Conservation (phyloP, 2,329 filamentous ascomycete genomes). For the Botrytis tulipae region DNA sequence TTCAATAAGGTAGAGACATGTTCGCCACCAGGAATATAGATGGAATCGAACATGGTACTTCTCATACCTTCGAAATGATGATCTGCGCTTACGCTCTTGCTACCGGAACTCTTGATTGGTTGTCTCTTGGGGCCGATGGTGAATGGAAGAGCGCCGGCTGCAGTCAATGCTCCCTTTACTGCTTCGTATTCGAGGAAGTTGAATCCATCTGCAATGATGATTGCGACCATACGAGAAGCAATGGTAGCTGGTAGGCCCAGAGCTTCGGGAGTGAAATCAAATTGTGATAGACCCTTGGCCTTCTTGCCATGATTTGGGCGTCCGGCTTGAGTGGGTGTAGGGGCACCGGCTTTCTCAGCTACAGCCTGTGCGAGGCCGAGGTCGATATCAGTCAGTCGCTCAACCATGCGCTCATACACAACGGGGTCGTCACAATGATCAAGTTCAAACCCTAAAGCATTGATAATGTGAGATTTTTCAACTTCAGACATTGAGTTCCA, state of each 20-base stretch:
- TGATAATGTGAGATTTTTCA: slow-evolving; percentile 63
- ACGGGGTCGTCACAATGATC: slow-evolving; percentile 79
- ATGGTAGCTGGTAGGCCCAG: slow-evolving; percentile 57
- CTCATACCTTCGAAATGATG: slow-evolving; percentile 79
- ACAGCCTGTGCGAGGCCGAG: slow-evolving; percentile 66
- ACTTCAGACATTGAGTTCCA: slow-evolving; percentile 70
- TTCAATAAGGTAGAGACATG: slow-evolving; percentile 61
- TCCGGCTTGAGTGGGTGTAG: slow-evolving; percentile 51
- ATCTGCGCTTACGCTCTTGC: slow-evolving; percentile 61
- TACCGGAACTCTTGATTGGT: slow-evolving; percentile 47
- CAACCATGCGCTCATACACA: slow-evolving; percentile 69
- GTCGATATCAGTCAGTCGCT: slow-evolving; percentile 71
- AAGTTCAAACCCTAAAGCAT: slow-evolving; percentile 67
- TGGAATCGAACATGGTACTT: slow-evolving; percentile 76
- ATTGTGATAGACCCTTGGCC: slow-evolving; percentile 65
- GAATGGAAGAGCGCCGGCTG: slow-evolving; percentile 64
- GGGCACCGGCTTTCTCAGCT: slow-evolving; percentile 66
- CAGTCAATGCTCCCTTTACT: slow-evolving; percentile 61
- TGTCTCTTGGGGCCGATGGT: slow-evolving; percentile 70
- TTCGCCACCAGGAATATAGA: slow-evolving; percentile 73
- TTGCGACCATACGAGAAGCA: slow-evolving; percentile 67
- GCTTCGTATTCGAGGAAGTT: slow-evolving; percentile 64
- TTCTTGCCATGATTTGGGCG: slow-evolving; percentile 65
- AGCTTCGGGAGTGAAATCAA: slow-evolving; percentile 60
- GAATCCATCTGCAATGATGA: slow-evolving; percentile 76